A percentile compares a stretch with the other conserved stretches of the same genome.
Evolutionary conservation across 345 rosid species (phyloP).

Genomic region (Citrus australasica): DNA sequence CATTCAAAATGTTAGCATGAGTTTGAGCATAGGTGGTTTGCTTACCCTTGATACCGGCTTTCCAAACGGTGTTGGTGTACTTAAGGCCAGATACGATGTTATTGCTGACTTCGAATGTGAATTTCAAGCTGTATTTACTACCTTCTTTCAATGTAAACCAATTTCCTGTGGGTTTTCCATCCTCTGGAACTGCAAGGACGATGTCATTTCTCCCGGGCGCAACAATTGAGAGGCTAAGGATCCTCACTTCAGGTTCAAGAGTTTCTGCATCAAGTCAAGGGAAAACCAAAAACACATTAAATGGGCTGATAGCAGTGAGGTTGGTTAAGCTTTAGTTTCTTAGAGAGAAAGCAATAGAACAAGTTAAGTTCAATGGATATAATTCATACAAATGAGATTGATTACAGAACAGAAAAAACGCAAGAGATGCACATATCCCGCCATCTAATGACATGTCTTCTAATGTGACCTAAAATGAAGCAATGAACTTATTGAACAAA

Average conservation of each 20-base stretch:
- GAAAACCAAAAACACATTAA: background rate
- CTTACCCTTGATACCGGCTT: conserved; percentile 68
- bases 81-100: conserved; percentile 85
- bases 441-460: too few relatives aligned
- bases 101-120: conserved; percentile 62
- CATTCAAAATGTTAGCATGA: background rate
- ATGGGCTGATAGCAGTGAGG: background rate
- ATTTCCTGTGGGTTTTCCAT: conserved; percentile 52
- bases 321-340: background rate
- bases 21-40: background rate
- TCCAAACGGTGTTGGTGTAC: conserved; percentile 77
- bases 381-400: background rate
- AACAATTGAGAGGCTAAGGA: conserved; percentile 53
- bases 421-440: too few relatives aligned
- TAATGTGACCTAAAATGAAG: background rate
- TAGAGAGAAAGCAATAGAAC: background rate
- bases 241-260: conserved; percentile 71
- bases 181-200: conserved; percentile 53
- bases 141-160: conserved; percentile 88
- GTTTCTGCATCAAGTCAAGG: conserved; percentile 47
- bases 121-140: conserved; percentile 54
- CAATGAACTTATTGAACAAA: background rate
- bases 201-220: conserved; percentile 64
- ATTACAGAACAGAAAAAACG: background rate
- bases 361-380: background rate